Evolutionary conservation across 345 rosid species (phyloP), one percentile per base, ranked within the genome.

Genomic region (Cardamine resedifolia): DNA sequence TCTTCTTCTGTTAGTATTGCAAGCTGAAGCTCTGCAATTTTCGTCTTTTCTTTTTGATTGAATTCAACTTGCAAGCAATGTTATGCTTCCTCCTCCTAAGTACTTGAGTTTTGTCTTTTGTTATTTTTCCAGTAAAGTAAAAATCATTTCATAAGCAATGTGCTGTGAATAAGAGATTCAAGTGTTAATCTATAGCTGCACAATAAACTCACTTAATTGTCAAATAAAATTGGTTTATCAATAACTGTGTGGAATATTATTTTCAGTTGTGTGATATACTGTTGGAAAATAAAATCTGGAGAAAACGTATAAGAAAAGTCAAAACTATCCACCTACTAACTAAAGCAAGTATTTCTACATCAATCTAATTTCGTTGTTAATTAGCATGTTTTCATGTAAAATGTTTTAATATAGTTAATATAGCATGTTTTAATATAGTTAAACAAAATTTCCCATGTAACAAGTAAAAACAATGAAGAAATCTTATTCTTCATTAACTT

Each of bases 221-320:
- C 48, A 23, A 19, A 24, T 47, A 3, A 31, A 39, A 48, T 10
- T 58, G 36, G 49, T 28, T 20, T 41, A 19, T 43, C n/a, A n/a
- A n/a, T n/a, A n/a, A n/a, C 51, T 30, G 33, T 28, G 31, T 9
- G 14, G 39, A 9, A 34, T 34, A 34, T 34, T 34, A 2, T 34
- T 34, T 10, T 10, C 9, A 23, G 14, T 51, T 6, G 31, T 51
- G 57, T 51, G 56, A 49, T 14, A 49, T 14, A 58, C 41, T 36
- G 34, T 15, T 4, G 49, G 65, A 39, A 39, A n/a, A 43, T 0
- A 31, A 43, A 21, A 24, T 33, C n/a, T 31, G 58, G 71, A 33
- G 66, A 66, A 47, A 58, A 74, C 72, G 61, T 58, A 58, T 28
- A 74, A 57, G 67, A 66, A 74, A 66, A 74, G 62, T 66, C 78